Evolutionary conservation across 148 eudicot species (phyloP).

Genomic region (Fagopyrum esculentum): DNA sequence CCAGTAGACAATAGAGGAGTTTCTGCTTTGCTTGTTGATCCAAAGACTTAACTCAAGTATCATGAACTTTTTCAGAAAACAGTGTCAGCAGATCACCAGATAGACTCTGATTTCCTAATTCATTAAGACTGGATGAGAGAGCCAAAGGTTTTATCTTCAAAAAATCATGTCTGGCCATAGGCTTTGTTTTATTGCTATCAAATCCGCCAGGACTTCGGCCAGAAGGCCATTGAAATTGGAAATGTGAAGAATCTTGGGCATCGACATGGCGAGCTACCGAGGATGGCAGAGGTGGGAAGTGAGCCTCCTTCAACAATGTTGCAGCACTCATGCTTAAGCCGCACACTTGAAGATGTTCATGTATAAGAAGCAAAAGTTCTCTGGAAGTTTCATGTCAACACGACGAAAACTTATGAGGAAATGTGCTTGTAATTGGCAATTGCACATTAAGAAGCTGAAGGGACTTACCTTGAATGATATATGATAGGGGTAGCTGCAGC

Average conservation of each 20-base stretch:
- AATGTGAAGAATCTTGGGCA: conserved; percentile 40
- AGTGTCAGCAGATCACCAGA: conserved; percentile 34
- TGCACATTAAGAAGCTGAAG: neutral
- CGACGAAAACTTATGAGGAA: too few relatives aligned
- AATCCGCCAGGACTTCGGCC: conserved; percentile 57
- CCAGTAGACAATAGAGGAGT: conserved; percentile 17
- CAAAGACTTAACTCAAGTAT: neutral
- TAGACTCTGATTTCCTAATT: conserved; percentile 26
- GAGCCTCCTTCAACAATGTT: conserved; percentile 74
- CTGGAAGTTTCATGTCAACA: too few relatives aligned
- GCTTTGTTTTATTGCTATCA: conserved; percentile 34
- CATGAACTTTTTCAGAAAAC: conserved; percentile 28
- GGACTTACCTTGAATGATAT: conserved; percentile 64
- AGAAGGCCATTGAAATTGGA: conserved; percentile 83
- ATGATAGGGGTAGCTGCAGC: conserved; percentile 95
- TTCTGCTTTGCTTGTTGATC: conserved; percentile 12
- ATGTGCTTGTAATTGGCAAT: too few relatives aligned
- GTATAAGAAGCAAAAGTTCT: too few relatives aligned
- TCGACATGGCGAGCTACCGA: conserved; percentile 51
- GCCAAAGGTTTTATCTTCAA: conserved; percentile 48
- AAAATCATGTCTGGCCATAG: conserved; percentile 28
- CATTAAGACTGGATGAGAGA: conserved; percentile 32
- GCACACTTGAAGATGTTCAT: too few relatives aligned
- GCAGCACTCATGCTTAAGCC: conserved; percentile 74
- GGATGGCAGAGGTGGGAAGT: conserved; percentile 71